Evolutionary conservation across 2,329 filamentous ascomycete genomes (phyloP).

Genomic region (Fusarium buxicola): DNA sequence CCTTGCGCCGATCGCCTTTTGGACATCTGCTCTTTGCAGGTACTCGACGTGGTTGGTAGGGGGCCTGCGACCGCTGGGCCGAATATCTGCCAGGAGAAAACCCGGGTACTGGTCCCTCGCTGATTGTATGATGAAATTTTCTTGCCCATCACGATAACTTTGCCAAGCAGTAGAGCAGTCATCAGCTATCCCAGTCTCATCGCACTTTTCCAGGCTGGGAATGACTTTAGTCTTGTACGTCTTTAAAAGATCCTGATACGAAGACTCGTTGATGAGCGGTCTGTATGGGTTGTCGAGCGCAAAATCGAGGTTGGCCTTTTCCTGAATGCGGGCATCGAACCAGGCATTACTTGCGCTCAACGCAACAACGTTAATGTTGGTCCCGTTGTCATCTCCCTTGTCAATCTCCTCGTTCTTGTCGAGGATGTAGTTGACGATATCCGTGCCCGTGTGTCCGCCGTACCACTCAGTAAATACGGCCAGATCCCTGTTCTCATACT

Average conservation of each 20-base stretch:
- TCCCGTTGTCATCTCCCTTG: background rate
- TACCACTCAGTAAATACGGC: background rate
- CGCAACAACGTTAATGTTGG: background rate
- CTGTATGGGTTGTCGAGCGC: background rate
- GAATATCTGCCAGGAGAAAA: background rate
- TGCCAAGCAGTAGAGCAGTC: conserved; percentile 1
- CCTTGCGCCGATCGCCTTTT: background rate
- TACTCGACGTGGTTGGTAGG: background rate
- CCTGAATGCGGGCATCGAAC: conserved; percentile 1
- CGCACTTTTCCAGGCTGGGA: background rate
- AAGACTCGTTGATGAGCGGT: background rate
- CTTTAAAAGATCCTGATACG: background rate
- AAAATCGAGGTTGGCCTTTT: background rate
- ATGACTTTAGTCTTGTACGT: background rate
- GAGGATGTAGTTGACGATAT: background rate
- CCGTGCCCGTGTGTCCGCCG: background rate
- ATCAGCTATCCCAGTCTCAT: background rate
- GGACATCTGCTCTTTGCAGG: background rate
- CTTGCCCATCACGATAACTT: background rate
- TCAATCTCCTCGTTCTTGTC: background rate
- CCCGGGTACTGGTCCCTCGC: background rate
- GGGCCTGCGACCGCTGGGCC: background rate
- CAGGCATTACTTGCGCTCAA: conserved; percentile 1
- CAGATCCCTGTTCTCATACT: background rate
- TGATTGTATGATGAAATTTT: background rate